These are phyloP conservation scores for Dendrocalamus sinicus DNA, from an alignment of 176 grass and related monocot genomes.

Conservation along the genomic window DNA sequence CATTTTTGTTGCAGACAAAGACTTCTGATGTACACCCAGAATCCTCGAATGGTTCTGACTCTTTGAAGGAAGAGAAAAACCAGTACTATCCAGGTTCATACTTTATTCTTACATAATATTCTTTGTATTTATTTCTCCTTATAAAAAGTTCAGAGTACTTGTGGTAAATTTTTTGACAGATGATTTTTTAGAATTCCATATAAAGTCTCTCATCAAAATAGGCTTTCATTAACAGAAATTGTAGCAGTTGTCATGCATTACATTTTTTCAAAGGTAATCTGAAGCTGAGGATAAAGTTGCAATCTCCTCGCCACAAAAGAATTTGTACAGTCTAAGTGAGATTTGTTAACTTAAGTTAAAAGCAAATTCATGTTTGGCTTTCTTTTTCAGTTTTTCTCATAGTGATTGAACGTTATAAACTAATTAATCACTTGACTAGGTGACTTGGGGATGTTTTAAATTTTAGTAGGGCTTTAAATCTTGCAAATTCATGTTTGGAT, in stretches of 20 bases:
- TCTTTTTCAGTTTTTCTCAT: neutral
- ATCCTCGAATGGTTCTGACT: slow-evolving; percentile 60
- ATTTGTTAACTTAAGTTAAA: neutral
- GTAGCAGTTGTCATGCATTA: neutral
- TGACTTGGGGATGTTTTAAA: neutral
- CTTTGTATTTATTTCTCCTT: neutral
- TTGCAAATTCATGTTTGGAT: neutral
- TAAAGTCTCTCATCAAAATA: slow-evolving; percentile 22
- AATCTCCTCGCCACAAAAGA: neutral
- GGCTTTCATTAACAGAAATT: slow-evolving; percentile 2
- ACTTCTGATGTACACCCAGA: slow-evolving; percentile 52
- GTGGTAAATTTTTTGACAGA: slow-evolving; percentile 9
- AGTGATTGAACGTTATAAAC: neutral
- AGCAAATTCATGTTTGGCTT: slow-evolving; percentile 4
- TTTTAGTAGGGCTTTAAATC: neutral
- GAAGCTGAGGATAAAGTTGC: neutral
- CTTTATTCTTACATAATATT: slow-evolving; percentile 36
- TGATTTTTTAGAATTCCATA: slow-evolving; percentile 25
- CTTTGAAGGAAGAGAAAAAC: slow-evolving; percentile 69
- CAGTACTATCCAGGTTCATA: slow-evolving; percentile 79
- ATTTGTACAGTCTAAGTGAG: neutral
- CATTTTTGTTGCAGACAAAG: slow-evolving; percentile 47
- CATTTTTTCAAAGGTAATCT: neutral
- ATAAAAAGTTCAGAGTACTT: slow-evolving; percentile 12
- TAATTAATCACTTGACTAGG: neutral